A percentile compares a stretch with the other conserved stretches of the same genome.
These are phyloP conservation scores for Colletotrichum sp. DNA, from an alignment of 2,329 filamentous ascomycete genomes.

Conservation along the genomic window DNA sequence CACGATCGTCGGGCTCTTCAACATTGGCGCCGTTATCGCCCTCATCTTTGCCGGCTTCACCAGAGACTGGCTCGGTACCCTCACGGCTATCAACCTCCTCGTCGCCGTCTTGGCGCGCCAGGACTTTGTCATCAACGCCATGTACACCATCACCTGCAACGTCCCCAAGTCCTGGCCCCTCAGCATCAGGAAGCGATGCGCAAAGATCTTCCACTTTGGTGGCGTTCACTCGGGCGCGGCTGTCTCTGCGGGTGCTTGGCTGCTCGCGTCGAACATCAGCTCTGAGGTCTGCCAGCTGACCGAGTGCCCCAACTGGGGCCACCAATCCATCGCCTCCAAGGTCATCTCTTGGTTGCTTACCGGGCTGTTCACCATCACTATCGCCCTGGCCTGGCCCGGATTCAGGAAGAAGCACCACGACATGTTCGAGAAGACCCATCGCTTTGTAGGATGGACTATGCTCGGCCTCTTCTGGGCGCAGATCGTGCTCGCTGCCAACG, in stretches of 20 bases:
- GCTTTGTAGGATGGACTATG: constrained; percentile 51
- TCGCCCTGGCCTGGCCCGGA: constrained; percentile 63
- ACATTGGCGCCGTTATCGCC: constrained; percentile 51
- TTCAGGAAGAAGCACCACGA: constrained; percentile 62
- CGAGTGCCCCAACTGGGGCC: constrained; percentile 1
- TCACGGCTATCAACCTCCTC: constrained; percentile 54
- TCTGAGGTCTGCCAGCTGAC: constrained; percentile 39
- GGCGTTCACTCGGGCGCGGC: constrained; percentile 57
- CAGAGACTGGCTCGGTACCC: constrained; percentile 37
- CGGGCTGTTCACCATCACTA: constrained; percentile 64
- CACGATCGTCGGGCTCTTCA: constrained; percentile 54
- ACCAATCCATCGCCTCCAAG: constrained; percentile 41
- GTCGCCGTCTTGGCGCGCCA: constrained; percentile 56
- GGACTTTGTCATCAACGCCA: constrained; percentile 55
- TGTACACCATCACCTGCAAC: constrained; percentile 51
- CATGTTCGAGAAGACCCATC: constrained; percentile 44
- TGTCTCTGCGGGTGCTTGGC: constrained; percentile 54
- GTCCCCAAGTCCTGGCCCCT: constrained; percentile 52
- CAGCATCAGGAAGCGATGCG: constrained; percentile 49
- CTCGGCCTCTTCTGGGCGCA: constrained; percentile 71
- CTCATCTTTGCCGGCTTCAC: constrained; percentile 35
- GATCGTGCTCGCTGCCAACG: constrained; percentile 55
- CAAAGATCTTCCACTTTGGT: constrained; percentile 57
- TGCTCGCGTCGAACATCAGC: constrained; percentile 45
- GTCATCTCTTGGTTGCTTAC: constrained; percentile 63